Base-by-base conservation (phyloP, 2,329 filamentous ascomycete genomes). In the Nannizziopsis arthrosporioides region DNA sequence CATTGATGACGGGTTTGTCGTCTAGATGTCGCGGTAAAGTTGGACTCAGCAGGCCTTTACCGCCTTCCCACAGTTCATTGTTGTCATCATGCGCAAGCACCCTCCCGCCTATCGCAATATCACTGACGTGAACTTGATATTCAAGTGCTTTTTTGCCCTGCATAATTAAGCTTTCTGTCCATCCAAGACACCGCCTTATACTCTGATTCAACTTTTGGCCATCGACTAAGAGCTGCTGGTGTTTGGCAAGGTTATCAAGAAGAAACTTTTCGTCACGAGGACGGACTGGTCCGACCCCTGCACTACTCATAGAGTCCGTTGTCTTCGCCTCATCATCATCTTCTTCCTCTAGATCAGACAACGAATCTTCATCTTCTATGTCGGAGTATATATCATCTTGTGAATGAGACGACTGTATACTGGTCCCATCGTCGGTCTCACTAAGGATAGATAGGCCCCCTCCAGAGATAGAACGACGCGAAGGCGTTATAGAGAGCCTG, bases 151-250 rank as follows among this genome's bases (percentile, higher is more conserved):
- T 90, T 60, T 81, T 84, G 5, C 84, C 92, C 57, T 95, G 88
- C 42, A 78, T 82, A 63, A 98, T 94, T 39, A 98, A 75, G 53
- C 85, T 82, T 61, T 98, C 90, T 0, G 89, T 93, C 77, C 86
- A 90, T 55, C 81, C 81, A 31, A 95, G 74, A 63, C 92, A 98
- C 42, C 86, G 77, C 64, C 87, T 93, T 40, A 98, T 76, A 63
- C 85, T 94, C 63, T 93, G 85, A 61, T 95, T 96, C 73, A 96
- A 88, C 69, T 88, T 93, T 60, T 95, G 88, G 56, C 84, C 92
- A 62, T 94, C 89, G 35, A 88, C 72, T 7, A 98, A 76, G 1
- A 96, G 72, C 59, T 94, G 84, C 55, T 88, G 85, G 63, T 98
- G 92, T 61, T 89, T 90, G 2, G 81, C 77, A 0, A 98, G 74